phyloP scores from a whole-genome alignment of 179 eudicot genomes.

The Pouteria campechiana region DNA sequence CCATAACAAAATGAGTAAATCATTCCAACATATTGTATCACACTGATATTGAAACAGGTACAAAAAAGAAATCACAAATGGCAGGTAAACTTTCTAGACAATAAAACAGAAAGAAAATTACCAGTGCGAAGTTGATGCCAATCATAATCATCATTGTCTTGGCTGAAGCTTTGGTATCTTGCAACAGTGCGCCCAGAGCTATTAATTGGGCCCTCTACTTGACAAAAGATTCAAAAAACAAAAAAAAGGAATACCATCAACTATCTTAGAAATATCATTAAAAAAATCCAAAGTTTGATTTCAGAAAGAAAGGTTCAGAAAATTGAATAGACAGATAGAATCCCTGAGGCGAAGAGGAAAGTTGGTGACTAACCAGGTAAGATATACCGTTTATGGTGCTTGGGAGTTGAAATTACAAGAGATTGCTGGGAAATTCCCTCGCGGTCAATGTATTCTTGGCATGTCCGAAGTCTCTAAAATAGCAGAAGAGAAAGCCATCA shows the following conservation, averaged over 20 bases:
- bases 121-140: constrained; percentile 73
- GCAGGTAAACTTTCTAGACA: too few relatives aligned
- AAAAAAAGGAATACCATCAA: background rate
- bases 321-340: background rate
- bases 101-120: constrained; percentile 11
- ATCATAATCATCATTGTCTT: constrained; percentile 58
- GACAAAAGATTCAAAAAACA: constrained; percentile 2
- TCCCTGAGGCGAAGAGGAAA: background rate
- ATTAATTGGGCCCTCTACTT: constrained; percentile 62
- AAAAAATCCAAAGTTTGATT: background rate
- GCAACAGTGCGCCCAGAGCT: constrained; percentile 29
- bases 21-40: background rate
- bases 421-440: constrained; percentile 84
- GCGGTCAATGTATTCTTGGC: constrained; percentile 62
- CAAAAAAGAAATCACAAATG: background rate
- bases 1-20: background rate
- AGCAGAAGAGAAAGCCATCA: too few relatives aligned
- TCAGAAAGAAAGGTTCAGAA: background rate
- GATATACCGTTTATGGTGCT: constrained; percentile 71
- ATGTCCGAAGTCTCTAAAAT: constrained; percentile 62
- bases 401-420: constrained; percentile 55
- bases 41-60: background rate
- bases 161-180: constrained; percentile 36
- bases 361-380: constrained; percentile 55
- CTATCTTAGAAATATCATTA: background rate